A percentile compares a stretch with the other conserved stretches of the same genome.
These are phyloP conservation scores for Alloteropsis semialata DNA, from an alignment of 176 grass and related monocot species.

Conservation along the genomic window DNA sequence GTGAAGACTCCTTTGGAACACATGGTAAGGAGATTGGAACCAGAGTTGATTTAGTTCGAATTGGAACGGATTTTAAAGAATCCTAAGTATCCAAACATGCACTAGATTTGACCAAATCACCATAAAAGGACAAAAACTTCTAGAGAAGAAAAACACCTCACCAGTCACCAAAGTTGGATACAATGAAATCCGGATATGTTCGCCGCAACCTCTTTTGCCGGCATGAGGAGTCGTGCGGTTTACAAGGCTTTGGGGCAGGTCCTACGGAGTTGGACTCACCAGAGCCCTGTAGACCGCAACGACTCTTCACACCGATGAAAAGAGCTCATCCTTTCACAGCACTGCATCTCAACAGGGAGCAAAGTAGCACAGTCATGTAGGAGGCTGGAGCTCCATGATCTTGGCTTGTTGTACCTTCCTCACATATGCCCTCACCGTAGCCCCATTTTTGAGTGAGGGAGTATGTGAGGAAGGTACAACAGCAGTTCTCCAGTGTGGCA, in stretches of 20 bases:
- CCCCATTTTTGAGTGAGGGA: too few species aligned
- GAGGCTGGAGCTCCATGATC: not conserved
- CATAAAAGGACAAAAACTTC: not conserved
- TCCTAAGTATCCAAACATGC: not conserved
- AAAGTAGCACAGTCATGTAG: not conserved
- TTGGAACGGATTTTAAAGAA: not conserved
- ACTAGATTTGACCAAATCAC: not conserved
- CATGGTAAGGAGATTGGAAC: not conserved
- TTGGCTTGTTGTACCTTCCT: too few species aligned
- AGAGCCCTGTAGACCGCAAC: conserved; percentile 15
- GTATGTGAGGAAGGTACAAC: conserved; percentile 27
- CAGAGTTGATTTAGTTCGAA: not conserved
- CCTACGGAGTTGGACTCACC: not conserved
- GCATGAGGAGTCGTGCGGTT: conserved; percentile 5
- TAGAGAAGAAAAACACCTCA: not conserved
- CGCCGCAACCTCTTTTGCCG: not conserved
- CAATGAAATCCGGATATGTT: not conserved
- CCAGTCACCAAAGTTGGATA: not conserved
- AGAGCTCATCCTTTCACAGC: conserved; percentile 18
- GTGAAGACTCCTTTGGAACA: not conserved
- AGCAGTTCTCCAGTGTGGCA: not conserved
- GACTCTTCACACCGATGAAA: not conserved
- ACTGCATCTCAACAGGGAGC: conserved; percentile 4
- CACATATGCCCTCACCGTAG: too few species aligned
- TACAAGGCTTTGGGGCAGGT: not conserved